phyloP scores from a whole-genome alignment of 164 flowering plant genomes.

The Amborella trichopoda region DNA sequence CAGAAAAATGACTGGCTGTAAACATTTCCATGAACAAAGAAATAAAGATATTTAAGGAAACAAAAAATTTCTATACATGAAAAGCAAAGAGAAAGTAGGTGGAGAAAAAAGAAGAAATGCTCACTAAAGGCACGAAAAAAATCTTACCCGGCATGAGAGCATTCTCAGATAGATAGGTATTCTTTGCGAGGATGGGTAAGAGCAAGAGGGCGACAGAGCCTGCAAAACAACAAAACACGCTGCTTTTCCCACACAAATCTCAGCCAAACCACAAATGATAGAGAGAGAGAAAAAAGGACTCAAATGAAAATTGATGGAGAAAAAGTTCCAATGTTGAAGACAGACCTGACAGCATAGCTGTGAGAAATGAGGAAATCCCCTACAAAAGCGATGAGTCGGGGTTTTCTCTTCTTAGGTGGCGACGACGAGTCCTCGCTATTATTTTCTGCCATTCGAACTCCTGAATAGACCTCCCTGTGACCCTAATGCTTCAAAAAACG shows the following conservation, averaged over 20 bases:
- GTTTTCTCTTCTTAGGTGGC: slow-evolving; percentile 22
- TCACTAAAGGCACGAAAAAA: neutral
- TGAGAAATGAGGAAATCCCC: slow-evolving; percentile 66
- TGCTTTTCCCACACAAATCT: slow-evolving; percentile 13
- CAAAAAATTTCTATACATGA: too few relatives aligned
- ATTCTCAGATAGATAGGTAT: slow-evolving; percentile 89
- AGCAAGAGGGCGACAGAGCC: slow-evolving; percentile 63
- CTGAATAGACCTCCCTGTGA: too few relatives aligned
- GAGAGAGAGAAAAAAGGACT: neutral
- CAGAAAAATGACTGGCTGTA: too few relatives aligned
- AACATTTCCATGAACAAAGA: too few relatives aligned
- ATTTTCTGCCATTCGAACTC: too few relatives aligned
- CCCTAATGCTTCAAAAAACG: too few relatives aligned
- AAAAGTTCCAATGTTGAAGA: neutral
- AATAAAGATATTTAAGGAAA: too few relatives aligned
- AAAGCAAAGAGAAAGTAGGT: too few relatives aligned
- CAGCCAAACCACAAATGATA: neutral
- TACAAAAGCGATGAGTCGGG: slow-evolving; percentile 63
- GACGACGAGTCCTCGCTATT: too few relatives aligned
- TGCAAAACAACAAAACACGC: slow-evolving; percentile 56
- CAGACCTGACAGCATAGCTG: slow-evolving; percentile 60
- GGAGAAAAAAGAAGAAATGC: slow-evolving; percentile 7
- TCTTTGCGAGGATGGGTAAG: slow-evolving; percentile 80
- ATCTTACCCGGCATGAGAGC: slow-evolving; percentile 88
- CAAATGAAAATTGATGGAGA: too few relatives aligned